phyloP scores from a whole-genome alignment of 2,329 filamentous ascomycete genomes.

The Aspergillus awamori region DNA sequence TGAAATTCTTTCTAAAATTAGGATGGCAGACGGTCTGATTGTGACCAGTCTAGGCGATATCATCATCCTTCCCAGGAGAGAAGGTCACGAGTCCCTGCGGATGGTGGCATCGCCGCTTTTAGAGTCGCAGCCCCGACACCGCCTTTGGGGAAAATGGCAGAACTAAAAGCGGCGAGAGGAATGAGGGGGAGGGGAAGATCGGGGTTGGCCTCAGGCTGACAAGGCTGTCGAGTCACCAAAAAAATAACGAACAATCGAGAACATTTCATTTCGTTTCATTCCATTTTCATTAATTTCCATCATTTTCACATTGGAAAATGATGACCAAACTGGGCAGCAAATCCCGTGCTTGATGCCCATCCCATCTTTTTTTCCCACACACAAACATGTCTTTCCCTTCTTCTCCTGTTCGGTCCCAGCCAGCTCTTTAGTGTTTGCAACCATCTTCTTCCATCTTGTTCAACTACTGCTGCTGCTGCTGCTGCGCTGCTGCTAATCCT shows the following conservation, averaged over 20 bases:
- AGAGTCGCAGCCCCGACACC: neutral
- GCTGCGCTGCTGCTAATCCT: slow-evolving; percentile 5
- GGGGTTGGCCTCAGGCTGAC: slow-evolving; percentile 14
- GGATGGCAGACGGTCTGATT: neutral
- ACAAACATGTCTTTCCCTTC: slow-evolving; percentile 7
- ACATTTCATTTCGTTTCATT: neutral
- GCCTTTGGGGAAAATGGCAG: neutral
- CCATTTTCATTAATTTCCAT: neutral
- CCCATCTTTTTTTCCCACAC: slow-evolving; percentile 8
- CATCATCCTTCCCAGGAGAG: neutral
- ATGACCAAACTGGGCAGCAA: slow-evolving; percentile 20
- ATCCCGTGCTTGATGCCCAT: slow-evolving; percentile 22
- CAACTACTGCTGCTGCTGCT: neutral
- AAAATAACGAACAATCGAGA: slow-evolving; percentile 9
- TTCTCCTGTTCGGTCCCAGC: slow-evolving; percentile 7
- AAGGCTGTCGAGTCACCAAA: neutral
- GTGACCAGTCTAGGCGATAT: neutral
- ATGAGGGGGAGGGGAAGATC: slow-evolving; percentile 26
- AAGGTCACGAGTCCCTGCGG: neutral
- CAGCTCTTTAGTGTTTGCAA: slow-evolving; percentile 6
- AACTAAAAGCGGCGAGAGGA: slow-evolving; percentile 21
- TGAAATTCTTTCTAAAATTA: neutral
- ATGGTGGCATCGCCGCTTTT: neutral
- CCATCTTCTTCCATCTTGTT: neutral
- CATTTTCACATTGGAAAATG: neutral